A percentile compares a stretch with the other conserved stretches of the same genome.
Conservation (phyloP, 1,284 basidiomycete genomes). For the Sanghuangporus sanghuang region DNA sequence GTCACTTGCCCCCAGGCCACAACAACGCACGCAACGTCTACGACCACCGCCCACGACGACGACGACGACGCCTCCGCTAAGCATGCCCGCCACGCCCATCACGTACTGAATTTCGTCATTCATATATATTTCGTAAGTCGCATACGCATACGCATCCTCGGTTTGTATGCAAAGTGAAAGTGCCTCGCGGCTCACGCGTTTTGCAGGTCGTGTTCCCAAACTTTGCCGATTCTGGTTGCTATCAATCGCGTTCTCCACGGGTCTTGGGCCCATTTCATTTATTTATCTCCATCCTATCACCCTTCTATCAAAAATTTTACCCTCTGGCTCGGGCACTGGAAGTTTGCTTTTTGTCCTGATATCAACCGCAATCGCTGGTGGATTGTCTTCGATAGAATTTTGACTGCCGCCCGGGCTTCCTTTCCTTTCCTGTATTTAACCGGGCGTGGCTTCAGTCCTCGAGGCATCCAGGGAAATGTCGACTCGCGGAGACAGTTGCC, state of each 20-base stretch:
- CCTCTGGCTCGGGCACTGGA: background rate
- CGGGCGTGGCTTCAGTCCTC: slow-evolving; percentile 2
- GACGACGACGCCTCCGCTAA: background rate
- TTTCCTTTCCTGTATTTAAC: background rate
- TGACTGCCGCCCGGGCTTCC: background rate
- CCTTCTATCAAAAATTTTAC: background rate
- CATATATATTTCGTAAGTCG: background rate
- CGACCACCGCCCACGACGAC: background rate
- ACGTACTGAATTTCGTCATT: background rate
- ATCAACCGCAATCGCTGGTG: slow-evolving; percentile 5
- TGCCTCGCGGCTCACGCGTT: slow-evolving; percentile 17
- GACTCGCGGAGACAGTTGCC: slow-evolving; percentile 1
- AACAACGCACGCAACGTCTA: background rate
- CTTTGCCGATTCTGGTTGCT: slow-evolving; percentile 1
- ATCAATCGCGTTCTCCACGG: background rate
- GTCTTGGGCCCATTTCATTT: background rate
- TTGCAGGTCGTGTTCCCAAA: slow-evolving; percentile 15
- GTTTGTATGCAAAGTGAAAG: background rate
- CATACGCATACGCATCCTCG: background rate
- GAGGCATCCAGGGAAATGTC: slow-evolving; percentile 10
- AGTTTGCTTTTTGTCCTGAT: background rate
- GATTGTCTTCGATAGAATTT: background rate
- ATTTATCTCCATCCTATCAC: background rate
- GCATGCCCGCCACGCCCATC: background rate
- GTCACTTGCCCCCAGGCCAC: background rate